phyloP scores from a whole-genome alignment of 2,329 filamentous ascomycete species.

The Penicillium freii region DNA sequence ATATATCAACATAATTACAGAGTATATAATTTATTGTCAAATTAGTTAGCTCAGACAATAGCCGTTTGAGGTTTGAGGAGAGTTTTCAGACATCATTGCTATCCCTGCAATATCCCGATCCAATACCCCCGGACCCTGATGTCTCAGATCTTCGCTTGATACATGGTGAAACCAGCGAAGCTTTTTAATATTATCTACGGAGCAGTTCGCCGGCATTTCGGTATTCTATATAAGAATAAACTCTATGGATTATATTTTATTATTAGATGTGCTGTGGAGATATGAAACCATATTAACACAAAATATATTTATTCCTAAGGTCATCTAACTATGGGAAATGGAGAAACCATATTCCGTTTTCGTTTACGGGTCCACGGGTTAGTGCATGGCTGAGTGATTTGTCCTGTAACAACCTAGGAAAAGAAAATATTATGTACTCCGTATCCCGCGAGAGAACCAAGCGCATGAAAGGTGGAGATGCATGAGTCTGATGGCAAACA shows the following conservation, averaged over 20 bases:
- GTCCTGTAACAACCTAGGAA: not conserved
- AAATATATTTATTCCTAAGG: no score
- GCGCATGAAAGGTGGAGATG: not conserved
- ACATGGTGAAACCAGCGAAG: not conserved
- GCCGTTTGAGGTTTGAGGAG: not conserved
- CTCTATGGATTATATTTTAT: not conserved
- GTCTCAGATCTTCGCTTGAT: conserved; percentile 3
- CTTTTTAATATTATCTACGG: not conserved
- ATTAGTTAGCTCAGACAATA: not conserved
- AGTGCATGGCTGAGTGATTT: not conserved
- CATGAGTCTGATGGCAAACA: not conserved
- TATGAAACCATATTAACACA: not conserved
- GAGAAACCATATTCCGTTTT: not conserved
- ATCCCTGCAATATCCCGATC: conserved; percentile 2
- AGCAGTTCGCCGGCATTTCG: not conserved
- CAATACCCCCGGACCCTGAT: not conserved
- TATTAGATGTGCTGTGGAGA: conserved; percentile 3
- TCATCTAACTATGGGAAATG: not conserved
- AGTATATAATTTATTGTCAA: not conserved
- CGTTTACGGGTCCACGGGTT: no score
- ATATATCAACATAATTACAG: not conserved
- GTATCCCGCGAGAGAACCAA: not conserved
- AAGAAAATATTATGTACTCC: not conserved
- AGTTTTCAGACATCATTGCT: no score
- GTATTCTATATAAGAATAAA: not conserved